A percentile compares a stretch with the other conserved stretches of the same genome.
These are phyloP conservation scores for Gaillardinia entomophila DNA, from an alignment of 805 yeast genomes.

Conservation along the genomic window DNA sequence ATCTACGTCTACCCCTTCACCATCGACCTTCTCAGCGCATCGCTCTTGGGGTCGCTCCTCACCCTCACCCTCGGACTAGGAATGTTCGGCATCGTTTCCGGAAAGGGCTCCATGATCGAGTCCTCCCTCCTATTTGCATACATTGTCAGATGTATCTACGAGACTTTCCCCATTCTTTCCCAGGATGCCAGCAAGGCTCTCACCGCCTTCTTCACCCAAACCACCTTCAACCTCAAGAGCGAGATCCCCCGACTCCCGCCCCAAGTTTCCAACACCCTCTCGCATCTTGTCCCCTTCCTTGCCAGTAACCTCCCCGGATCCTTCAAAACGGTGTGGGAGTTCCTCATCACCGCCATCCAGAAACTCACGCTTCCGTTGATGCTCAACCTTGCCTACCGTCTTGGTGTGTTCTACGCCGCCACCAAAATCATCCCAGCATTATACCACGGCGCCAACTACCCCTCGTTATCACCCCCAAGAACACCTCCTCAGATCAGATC, in stretches of 20 bases:
- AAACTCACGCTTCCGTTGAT: slow-evolving; percentile 78
- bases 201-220: slow-evolving; percentile 25
- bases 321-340: slow-evolving; percentile 50
- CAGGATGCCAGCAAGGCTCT: slow-evolving; percentile 36
- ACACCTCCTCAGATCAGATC: slow-evolving; percentile 33
- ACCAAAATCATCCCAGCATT: slow-evolving; percentile 87
- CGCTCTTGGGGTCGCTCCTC: slow-evolving; percentile 79
- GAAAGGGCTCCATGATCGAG: slow-evolving; percentile 86
- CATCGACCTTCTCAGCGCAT: slow-evolving; percentile 68
- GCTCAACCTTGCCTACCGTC: slow-evolving; percentile 76
- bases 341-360: slow-evolving; percentile 42
- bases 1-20: slow-evolving; percentile 75
- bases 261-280: slow-evolving; percentile 18
- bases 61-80: slow-evolving; percentile 73
- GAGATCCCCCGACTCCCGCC: slow-evolving; percentile 35
- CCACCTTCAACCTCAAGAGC: slow-evolving; percentile 25
- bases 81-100: slow-evolving; percentile 75
- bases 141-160: slow-evolving; percentile 88
- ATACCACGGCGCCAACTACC: slow-evolving; percentile 35
- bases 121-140: slow-evolving; percentile 82
- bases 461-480: slow-evolving; percentile 30
- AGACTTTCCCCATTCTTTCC: slow-evolving; percentile 84
- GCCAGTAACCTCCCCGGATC: slow-evolving; percentile 51
- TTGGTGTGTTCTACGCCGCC: slow-evolving; percentile 84
- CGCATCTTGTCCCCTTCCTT: slow-evolving; percentile 34